Conservation (phyloP, 2,329 filamentous ascomycete species). For the Claviceps maximensis region DNA sequence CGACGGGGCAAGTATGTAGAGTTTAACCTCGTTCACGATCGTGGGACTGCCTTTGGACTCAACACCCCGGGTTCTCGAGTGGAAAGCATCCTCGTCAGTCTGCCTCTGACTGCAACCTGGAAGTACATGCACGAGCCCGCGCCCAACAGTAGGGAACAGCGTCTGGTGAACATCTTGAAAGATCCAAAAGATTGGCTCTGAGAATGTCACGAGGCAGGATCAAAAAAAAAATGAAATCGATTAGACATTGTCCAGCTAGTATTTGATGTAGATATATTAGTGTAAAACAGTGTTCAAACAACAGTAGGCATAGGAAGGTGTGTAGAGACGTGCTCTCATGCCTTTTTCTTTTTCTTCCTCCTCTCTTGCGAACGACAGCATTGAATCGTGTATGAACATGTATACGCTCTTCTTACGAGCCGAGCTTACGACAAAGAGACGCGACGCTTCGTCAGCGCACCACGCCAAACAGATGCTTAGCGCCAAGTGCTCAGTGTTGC, state of each 20-base stretch:
- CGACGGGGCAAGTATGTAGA: conserved; percentile 92
- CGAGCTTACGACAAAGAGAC: too few species aligned
- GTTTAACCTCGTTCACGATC: conserved; percentile 95
- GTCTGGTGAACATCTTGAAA: conserved; percentile 59
- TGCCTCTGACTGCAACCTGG: conserved; percentile 88
- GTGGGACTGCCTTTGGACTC: conserved; percentile 85
- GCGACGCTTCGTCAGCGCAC: too few species aligned
- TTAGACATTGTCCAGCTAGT: background rate
- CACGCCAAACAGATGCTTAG: too few species aligned
- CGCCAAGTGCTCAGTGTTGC: too few species aligned
- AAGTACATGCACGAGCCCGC: conserved; percentile 86
- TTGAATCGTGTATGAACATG: too few species aligned
- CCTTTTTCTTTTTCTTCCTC: too few species aligned
- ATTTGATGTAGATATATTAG: background rate
- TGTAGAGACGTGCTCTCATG: background rate
- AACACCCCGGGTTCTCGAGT: conserved; percentile 84
- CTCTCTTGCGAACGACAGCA: too few species aligned
- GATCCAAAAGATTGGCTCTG: conserved; percentile 56
- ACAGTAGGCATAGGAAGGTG: background rate
- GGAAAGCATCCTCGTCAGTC: conserved; percentile 94
- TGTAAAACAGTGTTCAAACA: background rate
- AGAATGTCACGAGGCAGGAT: conserved; percentile 4
- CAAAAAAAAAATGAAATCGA: background rate
- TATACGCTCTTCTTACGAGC: too few species aligned
- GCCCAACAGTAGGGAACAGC: conserved; percentile 62